Conservation (phyloP, 1,284 basidiomycete genomes). For the Singerocomus inundabilis region DNA sequence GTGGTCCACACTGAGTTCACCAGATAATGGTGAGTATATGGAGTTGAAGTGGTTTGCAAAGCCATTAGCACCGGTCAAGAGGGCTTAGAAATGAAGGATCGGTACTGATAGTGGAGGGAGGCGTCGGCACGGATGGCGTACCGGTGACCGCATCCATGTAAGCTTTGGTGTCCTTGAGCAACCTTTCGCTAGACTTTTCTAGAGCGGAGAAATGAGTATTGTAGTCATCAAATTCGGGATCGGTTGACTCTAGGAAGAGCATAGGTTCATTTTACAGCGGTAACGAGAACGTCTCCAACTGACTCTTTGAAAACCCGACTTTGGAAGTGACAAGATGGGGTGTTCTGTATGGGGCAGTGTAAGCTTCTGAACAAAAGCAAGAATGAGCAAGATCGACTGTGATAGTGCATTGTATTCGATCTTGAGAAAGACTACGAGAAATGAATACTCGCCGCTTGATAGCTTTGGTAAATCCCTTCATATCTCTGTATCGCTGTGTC, state of each 20-base stretch:
- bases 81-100: conserved; percentile 45
- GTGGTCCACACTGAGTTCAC: conserved; percentile 79
- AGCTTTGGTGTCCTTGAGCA: conserved; percentile 87
- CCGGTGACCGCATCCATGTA: conserved; percentile 84
- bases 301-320: conserved; percentile 90
- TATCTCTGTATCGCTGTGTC: conserved; percentile 36
- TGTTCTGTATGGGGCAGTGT: conserved; percentile 51
- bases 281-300: neutral
- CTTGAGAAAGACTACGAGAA: neutral
- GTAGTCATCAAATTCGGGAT: conserved; percentile 86
- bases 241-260: conserved; percentile 65
- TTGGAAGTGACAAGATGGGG: conserved; percentile 84
- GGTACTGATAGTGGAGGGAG: conserved; percentile 3
- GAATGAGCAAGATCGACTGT: conserved; percentile 5
- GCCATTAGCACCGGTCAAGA: conserved; percentile 77
- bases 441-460: conserved; percentile 61
- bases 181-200: conserved; percentile 83
- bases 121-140: conserved; percentile 37
- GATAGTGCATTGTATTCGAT: conserved; percentile 2
- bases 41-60: conserved; percentile 77
- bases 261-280: conserved; percentile 8
- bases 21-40: conserved; percentile 78
- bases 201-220: conserved; percentile 75
- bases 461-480: conserved; percentile 82
- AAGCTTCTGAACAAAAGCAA: conserved; percentile 10